Percentiles rank a stretch among this genome's conserved stretches.
Conservation (phyloP, 2,329 filamentous ascomycete species). For the Fusarium decemcellulare region DNA sequence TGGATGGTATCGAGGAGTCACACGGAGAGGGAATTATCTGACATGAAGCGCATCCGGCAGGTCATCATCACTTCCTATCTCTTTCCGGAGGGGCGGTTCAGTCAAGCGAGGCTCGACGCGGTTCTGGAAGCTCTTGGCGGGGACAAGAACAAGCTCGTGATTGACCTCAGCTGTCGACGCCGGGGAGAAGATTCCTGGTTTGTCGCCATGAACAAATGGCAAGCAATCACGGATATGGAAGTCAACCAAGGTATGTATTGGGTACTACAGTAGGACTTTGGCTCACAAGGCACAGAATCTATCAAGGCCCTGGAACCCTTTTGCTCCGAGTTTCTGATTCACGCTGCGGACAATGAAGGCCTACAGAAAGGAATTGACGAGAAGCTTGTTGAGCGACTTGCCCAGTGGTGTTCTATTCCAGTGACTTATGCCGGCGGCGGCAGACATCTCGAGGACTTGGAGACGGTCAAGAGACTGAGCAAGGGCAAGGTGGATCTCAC, state of each 20-base stretch:
- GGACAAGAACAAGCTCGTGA: conserved; percentile 86
- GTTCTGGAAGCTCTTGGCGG: conserved; percentile 81
- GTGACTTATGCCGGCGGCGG: conserved; percentile 98
- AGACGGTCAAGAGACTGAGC: conserved; percentile 85
- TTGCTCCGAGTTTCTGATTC: conserved; percentile 96
- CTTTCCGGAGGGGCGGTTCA: conserved; percentile 88
- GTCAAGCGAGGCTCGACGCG: conserved; percentile 79
- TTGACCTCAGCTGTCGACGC: conserved; percentile 92
- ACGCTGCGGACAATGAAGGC: conserved; percentile 97
- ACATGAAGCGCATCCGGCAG: conserved; percentile 62
- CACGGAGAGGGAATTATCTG: conserved; percentile 12
- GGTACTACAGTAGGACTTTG: conserved; percentile 1
- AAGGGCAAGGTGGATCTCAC: conserved; percentile 89
- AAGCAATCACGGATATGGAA: conserved; percentile 97
- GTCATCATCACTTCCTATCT: conserved; percentile 98
- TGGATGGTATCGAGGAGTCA: conserved; percentile 4
- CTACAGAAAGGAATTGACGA: conserved; percentile 93
- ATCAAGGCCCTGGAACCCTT: conserved; percentile 88
- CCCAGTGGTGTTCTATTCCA: conserved; percentile 90
- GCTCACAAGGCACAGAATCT: conserved; percentile 70
- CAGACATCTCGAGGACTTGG: conserved; percentile 83
- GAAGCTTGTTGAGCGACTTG: conserved; percentile 81
- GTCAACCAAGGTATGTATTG: conserved; percentile 79
- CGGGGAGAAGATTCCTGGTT: conserved; percentile 83
- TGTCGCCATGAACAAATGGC: conserved; percentile 99